These are phyloP conservation scores for Wickerhamiella musiphila DNA, from an alignment of 805 yeast species.

Conservation along the genomic window DNA sequence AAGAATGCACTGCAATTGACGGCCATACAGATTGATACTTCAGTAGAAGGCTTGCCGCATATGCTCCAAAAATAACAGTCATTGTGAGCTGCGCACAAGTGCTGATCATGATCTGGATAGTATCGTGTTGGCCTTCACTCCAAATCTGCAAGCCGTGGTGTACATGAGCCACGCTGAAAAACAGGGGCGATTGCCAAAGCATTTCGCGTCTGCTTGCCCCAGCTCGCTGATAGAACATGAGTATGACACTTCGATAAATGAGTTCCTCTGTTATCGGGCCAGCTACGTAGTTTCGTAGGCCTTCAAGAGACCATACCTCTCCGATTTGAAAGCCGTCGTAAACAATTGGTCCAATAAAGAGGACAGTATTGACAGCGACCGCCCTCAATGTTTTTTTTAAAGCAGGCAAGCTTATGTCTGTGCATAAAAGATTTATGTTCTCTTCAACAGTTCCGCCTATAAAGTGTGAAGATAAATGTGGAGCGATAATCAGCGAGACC, in stretches of 20 bases:
- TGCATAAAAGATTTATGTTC: too few relatives aligned
- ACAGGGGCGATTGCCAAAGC: conserved; percentile 33
- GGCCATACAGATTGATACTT: conserved; percentile 36
- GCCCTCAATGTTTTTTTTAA: too few relatives aligned
- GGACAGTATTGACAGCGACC: not conserved
- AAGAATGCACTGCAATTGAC: conserved; percentile 37
- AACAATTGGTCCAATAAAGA: not conserved
- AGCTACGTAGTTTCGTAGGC: conserved; percentile 38
- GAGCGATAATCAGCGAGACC: too few relatives aligned
- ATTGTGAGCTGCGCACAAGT: conserved; percentile 38
- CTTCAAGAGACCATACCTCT: conserved; percentile 11
- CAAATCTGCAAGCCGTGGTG: conserved; percentile 46
- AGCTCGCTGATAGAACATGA: conserved; percentile 16
- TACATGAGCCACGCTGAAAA: conserved; percentile 60
- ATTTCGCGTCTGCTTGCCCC: conserved; percentile 12
- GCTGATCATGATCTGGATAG: conserved; percentile 21
- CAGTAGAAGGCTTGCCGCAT: conserved; percentile 41
- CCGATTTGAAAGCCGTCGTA: not conserved
- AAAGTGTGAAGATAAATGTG: too few relatives aligned
- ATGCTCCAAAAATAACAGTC: conserved; percentile 52
- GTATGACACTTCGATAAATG: conserved; percentile 36
- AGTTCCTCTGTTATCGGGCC: conserved; percentile 71
- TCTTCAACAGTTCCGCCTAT: not conserved
- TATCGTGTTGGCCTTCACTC: conserved; percentile 13
- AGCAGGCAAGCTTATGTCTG: too few relatives aligned